Conservation (phyloP, 257 asterid species). For the Solanum infundibuliforme region DNA sequence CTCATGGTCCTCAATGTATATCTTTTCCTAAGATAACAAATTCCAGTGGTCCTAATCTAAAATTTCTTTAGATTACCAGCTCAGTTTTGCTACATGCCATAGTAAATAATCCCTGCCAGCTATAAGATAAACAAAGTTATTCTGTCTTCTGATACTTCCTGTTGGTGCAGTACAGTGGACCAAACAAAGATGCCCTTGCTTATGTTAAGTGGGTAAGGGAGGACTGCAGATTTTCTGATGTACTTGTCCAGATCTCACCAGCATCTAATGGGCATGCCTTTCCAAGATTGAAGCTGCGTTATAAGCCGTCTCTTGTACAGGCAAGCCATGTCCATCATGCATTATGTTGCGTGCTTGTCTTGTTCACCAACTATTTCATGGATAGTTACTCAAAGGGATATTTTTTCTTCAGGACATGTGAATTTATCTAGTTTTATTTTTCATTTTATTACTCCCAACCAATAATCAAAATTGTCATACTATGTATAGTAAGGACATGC, state of each 20-base stretch:
- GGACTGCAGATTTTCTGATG: slow-evolving; percentile 64
- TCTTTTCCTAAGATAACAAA: background rate
- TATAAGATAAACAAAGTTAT: background rate
- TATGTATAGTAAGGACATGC: background rate
- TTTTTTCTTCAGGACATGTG: background rate
- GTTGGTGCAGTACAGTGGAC: slow-evolving; percentile 92
- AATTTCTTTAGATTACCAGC: background rate
- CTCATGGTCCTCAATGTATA: background rate
- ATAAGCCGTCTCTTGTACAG: slow-evolving; percentile 98
- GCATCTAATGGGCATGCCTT: slow-evolving; percentile 69
- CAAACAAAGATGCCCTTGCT: slow-evolving; percentile 69
- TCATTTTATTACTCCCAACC: background rate
- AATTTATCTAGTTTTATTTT: background rate
- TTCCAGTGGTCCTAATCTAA: background rate
- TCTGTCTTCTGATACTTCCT: slow-evolving; percentile 9
- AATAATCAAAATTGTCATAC: background rate
- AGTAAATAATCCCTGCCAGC: background rate
- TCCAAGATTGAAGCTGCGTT: slow-evolving; percentile 84
- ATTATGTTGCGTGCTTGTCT: background rate
- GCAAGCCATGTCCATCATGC: slow-evolving; percentile 25
- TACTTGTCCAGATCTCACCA: slow-evolving; percentile 74
- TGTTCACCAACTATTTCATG: background rate
- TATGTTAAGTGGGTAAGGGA: slow-evolving; percentile 75
- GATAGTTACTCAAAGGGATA: background rate
- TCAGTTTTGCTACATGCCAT: background rate